Conservation (phyloP, 805 yeast genomes). For the Lipomyces yamanashiensis region DNA sequence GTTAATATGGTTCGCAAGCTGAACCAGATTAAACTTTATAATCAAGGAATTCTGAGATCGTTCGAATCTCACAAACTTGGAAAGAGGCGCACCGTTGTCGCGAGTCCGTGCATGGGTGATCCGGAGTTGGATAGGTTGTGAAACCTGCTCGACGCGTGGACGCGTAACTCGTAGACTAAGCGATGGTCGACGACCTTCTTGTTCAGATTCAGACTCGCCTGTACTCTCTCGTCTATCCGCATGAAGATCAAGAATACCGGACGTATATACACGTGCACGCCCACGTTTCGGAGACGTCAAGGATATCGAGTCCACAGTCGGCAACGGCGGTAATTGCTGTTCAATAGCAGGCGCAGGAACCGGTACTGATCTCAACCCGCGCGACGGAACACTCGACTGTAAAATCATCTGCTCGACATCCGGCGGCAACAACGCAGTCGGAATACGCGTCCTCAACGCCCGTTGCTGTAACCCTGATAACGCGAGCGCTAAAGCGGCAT, state of each 20-base stretch:
- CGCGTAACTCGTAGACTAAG: conserved; percentile 6
- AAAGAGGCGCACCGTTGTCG: background rate
- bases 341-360: no score
- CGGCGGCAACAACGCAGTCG: no score
- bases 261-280: background rate
- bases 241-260: background rate
- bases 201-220: background rate
- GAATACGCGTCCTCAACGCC: no score
- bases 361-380: no score
- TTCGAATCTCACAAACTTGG: conserved; percentile 9
- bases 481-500: no score
- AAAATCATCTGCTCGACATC: no score
- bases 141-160: background rate
- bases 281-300: no score
- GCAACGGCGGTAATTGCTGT: no score
- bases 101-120: background rate
- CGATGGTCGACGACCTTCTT: background rate
- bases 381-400: no score
- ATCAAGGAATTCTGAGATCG: conserved; percentile 15
- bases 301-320: no score
- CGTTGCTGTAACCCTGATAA: no score
- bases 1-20: conserved; percentile 28
- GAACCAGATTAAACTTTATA: conserved; percentile 22
- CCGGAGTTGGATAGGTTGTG: conserved; percentile 4
- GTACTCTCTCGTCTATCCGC: background rate